phyloP scores from a whole-genome alignment of 164 flowering plant species.

The Euptelea pleiosperma region DNA sequence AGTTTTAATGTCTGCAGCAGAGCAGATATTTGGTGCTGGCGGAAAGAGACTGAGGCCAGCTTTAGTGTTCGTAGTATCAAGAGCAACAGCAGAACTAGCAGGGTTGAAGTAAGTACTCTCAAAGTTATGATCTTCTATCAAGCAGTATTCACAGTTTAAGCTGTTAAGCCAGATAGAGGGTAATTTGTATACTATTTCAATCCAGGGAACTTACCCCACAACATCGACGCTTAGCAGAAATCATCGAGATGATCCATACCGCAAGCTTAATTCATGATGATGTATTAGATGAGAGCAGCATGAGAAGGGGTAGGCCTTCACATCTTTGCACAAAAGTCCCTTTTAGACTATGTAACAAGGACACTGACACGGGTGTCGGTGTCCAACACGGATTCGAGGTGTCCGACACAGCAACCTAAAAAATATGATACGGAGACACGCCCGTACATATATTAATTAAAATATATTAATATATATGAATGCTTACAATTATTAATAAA shows the following conservation, averaged over 20 bases:
- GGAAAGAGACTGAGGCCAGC: conserved; percentile 99
- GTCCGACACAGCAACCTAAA: no score
- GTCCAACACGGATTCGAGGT: no score
- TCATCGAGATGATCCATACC: conserved; percentile 97
- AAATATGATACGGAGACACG: no score
- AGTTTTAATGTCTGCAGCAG: conserved; percentile 88
- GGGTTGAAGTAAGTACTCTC: conserved; percentile 57
- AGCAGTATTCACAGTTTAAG: background rate
- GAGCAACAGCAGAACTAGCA: conserved; percentile 74
- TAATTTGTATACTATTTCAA: conserved; percentile 2
- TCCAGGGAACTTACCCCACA: conserved; percentile 78
- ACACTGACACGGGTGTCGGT: no score
- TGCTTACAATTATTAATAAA: no score
- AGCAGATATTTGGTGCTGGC: conserved; percentile 96
- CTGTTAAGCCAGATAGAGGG: background rate
- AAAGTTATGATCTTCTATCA: background rate
- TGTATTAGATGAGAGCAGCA: conserved; percentile 85
- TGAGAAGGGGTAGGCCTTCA: conserved; percentile 67
- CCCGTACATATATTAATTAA: no score
- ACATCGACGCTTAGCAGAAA: conserved; percentile 93
- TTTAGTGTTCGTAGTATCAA: conserved; percentile 79
- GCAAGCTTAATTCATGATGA: conserved; percentile 98
- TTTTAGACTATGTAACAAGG: no score
- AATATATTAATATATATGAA: no score
- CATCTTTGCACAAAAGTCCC: background rate